A percentile compares a stretch with the other conserved stretches of the same genome.
Conservation (phyloP, 2,329 filamentous ascomycete species). For the Pseudonectria foliicola region DNA sequence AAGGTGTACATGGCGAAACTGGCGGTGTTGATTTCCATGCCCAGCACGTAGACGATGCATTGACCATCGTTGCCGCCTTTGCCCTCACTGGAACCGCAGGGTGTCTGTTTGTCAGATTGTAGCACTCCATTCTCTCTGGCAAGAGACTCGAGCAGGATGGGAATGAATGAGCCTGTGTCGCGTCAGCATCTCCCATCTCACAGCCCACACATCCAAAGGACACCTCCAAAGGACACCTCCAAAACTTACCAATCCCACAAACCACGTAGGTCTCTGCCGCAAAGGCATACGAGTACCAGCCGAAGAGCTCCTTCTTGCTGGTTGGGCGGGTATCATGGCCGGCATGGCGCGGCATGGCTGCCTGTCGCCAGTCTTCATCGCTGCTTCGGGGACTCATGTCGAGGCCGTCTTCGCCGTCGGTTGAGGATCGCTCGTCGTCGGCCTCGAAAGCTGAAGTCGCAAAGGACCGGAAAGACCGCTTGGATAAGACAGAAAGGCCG, state of each 20-base stretch:
- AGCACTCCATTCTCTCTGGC: conserved; percentile 88
- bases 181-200: too few relatives aligned
- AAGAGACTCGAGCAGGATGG: conserved; percentile 88
- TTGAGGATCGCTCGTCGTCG: conserved; percentile 59
- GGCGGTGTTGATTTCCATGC: conserved; percentile 85
- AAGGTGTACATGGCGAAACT: conserved; percentile 99
- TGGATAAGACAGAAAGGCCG: conserved; percentile 44
- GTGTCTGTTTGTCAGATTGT: conserved; percentile 64
- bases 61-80: conserved; percentile 50
- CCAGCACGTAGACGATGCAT: conserved; percentile 77
- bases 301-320: conserved; percentile 76
- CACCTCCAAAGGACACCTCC: conserved; percentile 1
- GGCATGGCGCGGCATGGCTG: conserved; percentile 50
- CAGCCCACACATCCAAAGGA: too few relatives aligned
- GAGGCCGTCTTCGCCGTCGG: conserved; percentile 19
- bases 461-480: conserved; percentile 50
- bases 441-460: conserved; percentile 57
- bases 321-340: conserved; percentile 88
- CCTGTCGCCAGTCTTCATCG: conserved; percentile 29
- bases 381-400: conserved; percentile 30
- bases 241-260: conserved; percentile 60
- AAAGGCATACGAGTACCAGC: conserved; percentile 96
- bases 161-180: conserved; percentile 76
- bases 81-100: conserved; percentile 62
- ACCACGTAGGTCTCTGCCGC: conserved; percentile 95